phyloP scores from a whole-genome alignment of 495 filamentous ascomycete genomes.

The Penicillium robsamsonii region DNA sequence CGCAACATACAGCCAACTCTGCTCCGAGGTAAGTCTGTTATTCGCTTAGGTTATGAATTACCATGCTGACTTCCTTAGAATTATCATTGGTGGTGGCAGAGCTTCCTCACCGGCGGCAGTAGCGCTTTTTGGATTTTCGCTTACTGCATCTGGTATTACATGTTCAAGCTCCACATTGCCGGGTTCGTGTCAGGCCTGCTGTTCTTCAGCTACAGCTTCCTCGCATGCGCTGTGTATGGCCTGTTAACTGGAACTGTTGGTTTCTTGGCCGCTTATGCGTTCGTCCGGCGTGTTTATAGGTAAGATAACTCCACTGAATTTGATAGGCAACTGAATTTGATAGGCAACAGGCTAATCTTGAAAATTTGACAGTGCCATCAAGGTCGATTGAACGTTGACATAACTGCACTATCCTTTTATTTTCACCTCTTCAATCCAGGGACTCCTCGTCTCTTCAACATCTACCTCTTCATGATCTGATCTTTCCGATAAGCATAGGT shows the following conservation, averaged over 20 bases:
- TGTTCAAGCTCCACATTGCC: constrained; percentile 75
- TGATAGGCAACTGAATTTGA: background rate
- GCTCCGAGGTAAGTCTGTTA: constrained; percentile 57
- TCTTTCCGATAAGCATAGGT: constrained; percentile 28
- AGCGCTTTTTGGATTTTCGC: constrained; percentile 81
- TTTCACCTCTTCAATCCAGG: background rate
- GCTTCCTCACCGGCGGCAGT: constrained; percentile 78
- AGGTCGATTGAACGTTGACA: constrained; percentile 34
- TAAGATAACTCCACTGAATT: constrained; percentile 37
- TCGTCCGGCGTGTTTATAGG: constrained; percentile 87
- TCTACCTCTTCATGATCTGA: constrained; percentile 17
- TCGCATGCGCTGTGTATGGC: constrained; percentile 83
- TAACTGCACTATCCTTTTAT: background rate
- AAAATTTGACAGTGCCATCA: constrained; percentile 33
- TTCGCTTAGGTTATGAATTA: background rate
- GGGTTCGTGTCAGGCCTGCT: constrained; percentile 78
- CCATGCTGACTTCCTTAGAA: constrained; percentile 54
- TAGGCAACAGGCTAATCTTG: background rate
- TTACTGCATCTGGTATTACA: constrained; percentile 87
- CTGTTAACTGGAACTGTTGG: constrained; percentile 84
- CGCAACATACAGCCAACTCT: constrained; percentile 82
- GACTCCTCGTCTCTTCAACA: constrained; percentile 16
- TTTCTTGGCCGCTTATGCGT: constrained; percentile 83
- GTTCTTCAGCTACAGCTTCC: constrained; percentile 80
- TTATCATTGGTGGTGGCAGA: constrained; percentile 96